Conservation (phyloP, 371 early-diverging fungal species). For the Dentiscutata heterogama region DNA sequence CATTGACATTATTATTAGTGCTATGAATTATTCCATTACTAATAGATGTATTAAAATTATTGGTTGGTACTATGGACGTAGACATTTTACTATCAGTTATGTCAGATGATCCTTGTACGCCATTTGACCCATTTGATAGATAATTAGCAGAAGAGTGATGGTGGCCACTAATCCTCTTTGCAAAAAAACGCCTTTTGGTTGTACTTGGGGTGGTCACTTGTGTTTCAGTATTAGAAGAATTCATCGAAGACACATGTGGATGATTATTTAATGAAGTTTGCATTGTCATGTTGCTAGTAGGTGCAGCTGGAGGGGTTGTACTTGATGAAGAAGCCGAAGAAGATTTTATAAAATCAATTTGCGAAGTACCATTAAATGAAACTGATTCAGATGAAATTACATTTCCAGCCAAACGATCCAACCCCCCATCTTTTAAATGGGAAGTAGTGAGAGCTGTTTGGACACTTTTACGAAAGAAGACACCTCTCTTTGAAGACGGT, state of each 20-base stretch:
- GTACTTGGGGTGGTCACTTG: too few relatives aligned
- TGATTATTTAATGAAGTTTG: too few relatives aligned
- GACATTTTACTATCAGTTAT: background rate
- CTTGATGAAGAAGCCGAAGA: background rate
- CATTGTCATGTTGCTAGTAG: too few relatives aligned
- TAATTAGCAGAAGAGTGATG: too few relatives aligned
- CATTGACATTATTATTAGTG: background rate
- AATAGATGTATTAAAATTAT: background rate
- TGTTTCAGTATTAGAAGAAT: too few relatives aligned
- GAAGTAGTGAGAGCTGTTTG: background rate
- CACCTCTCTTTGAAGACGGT: background rate
- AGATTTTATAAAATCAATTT: background rate
- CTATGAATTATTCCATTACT: background rate
- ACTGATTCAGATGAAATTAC: background rate
- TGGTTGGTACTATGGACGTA: too few relatives aligned
- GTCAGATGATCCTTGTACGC: background rate
- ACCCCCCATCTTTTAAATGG: background rate
- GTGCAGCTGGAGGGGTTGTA: background rate
- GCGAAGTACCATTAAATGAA: background rate
- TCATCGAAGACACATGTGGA: too few relatives aligned
- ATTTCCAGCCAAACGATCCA: background rate
- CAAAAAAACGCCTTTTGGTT: too few relatives aligned
- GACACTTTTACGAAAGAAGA: conserved; percentile 27
- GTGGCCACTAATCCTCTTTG: too few relatives aligned
- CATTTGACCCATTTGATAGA: background rate